These are phyloP conservation scores for Botrytis porri DNA, from an alignment of 2,329 filamentous ascomycete genomes.

Conservation along the genomic window DNA sequence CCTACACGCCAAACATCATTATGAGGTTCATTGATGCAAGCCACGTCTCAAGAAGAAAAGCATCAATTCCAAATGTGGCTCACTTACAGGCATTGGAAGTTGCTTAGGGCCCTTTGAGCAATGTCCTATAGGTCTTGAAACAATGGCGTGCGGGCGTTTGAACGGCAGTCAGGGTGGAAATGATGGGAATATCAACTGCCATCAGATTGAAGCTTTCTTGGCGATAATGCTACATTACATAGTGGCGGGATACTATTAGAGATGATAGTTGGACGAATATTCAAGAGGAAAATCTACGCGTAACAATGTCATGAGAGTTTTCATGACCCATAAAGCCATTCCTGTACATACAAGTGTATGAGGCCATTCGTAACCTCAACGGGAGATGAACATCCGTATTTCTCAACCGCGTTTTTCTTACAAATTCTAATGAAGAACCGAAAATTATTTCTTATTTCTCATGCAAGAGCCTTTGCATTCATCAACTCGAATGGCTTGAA, in stretches of 20 bases:
- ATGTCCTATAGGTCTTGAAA: background rate
- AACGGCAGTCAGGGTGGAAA: background rate
- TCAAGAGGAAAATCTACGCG: background rate
- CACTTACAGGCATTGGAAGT: background rate
- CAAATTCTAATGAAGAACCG: background rate
- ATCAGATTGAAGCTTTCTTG: background rate
- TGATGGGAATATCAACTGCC: background rate
- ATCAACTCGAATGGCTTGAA: background rate
- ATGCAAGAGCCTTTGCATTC: no score
- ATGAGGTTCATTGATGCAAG: background rate
- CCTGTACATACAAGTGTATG: background rate
- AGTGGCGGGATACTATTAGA: background rate
- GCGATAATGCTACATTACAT: background rate
- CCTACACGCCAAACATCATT: background rate
- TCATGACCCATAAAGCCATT: background rate
- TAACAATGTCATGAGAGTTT: background rate
- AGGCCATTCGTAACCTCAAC: background rate
- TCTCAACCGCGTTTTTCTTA: background rate
- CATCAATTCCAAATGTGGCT: background rate
- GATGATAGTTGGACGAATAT: background rate
- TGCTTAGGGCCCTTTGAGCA: background rate
- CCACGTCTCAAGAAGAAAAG: background rate
- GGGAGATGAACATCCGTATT: background rate
- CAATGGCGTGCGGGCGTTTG: background rate
- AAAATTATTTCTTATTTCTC: background rate